Base-by-base conservation (phyloP, 495 filamentous ascomycete genomes). In the Tirmania nivea region DNA sequence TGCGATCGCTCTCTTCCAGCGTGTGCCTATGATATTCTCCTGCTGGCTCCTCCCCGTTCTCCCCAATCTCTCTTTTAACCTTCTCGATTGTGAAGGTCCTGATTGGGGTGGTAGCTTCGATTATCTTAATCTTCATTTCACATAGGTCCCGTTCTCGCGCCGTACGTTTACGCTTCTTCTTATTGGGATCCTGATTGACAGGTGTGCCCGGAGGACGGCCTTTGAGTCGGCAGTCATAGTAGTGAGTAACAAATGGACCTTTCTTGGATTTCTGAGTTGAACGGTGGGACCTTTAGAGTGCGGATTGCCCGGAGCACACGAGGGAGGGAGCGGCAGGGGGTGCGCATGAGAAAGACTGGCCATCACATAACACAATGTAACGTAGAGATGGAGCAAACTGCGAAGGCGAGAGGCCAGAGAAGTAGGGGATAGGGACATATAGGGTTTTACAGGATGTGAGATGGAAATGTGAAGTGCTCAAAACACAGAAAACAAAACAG, bases 41-140 rank as follows among this genome's bases (percentile, higher is more conserved):
- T n/a, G 62, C 48, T 25, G n/a, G 48, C 21, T 50, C 48, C 21
- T 31, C 48, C n/a, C 48, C 48, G 25, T 19, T 31, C 20, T 3
- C 12, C 6, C 21, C 21, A 19, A 31, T 19, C n/a, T 50, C 61
- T 20, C 62, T 55, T 20, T 56, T 50, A 37, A 63, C 60, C 35
- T 60, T 64, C 56, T 70, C 68, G 36, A 70, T 66, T 0, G 68
- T 70, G 55, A 69, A 70, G 8, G 60, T 65, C 51, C 65, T 70
- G 37, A 53, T 57, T 10, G 53, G 34, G 14, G 57, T 42, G 34
- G 55, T 58, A 17, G 61, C 56, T 65, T 93, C 84, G 4, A 84
- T 86, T 53, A 93, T 87, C 67, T 90, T 92, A 63, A 93, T 89
- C 66, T 90, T 92, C 57, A 92, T 84, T 65, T 90, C 83, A 67